phyloP scores from a whole-genome alignment of 2,329 filamentous ascomycete species.

The Periconia sp. region DNA sequence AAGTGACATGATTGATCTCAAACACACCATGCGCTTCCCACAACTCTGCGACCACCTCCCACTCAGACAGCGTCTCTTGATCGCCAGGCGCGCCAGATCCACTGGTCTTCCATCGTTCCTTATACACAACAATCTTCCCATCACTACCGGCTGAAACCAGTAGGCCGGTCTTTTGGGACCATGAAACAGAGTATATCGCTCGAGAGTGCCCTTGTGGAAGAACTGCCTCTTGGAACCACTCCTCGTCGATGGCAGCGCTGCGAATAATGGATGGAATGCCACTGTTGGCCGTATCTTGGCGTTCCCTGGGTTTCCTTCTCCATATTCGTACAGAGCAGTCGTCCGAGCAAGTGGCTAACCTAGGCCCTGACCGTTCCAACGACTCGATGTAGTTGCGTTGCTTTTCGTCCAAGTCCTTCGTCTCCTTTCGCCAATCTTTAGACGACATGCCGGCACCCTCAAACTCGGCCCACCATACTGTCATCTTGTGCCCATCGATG shows the following conservation, averaged over 20 bases:
- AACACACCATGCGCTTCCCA: constrained; percentile 84
- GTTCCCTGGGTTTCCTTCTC: constrained; percentile 63
- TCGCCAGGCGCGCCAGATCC: constrained; percentile 15
- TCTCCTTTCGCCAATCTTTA: constrained; percentile 26
- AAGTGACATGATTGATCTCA: constrained; percentile 89
- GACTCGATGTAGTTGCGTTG: constrained; percentile 39
- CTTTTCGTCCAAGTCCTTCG: constrained; percentile 31
- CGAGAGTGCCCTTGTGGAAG: constrained; percentile 76
- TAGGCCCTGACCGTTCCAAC: constrained; percentile 49
- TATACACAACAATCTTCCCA: constrained; percentile 77
- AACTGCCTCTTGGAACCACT: constrained; percentile 77
- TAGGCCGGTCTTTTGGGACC: constrained; percentile 76
- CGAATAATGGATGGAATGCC: constrained; percentile 90
- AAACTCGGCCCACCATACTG: constrained; percentile 85
- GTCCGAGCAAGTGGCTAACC: constrained; percentile 82
- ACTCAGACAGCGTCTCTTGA: constrained; percentile 54
- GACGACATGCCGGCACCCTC: constrained; percentile 49
- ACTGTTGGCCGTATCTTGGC: constrained; percentile 51
- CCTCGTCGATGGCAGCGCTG: constrained; percentile 69
- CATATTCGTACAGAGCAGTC: constrained; percentile 80
- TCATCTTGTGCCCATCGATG: constrained; percentile 77
- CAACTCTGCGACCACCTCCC: constrained; percentile 70
- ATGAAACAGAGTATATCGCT: constrained; percentile 80
- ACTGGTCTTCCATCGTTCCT: constrained; percentile 56
- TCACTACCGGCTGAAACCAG: constrained; percentile 91